Percentiles rank a stretch among this genome's conserved stretches.
Evolutionary conservation across 1,284 basidiomycete genomes (phyloP).

Genomic region (Tremellales sp.): DNA sequence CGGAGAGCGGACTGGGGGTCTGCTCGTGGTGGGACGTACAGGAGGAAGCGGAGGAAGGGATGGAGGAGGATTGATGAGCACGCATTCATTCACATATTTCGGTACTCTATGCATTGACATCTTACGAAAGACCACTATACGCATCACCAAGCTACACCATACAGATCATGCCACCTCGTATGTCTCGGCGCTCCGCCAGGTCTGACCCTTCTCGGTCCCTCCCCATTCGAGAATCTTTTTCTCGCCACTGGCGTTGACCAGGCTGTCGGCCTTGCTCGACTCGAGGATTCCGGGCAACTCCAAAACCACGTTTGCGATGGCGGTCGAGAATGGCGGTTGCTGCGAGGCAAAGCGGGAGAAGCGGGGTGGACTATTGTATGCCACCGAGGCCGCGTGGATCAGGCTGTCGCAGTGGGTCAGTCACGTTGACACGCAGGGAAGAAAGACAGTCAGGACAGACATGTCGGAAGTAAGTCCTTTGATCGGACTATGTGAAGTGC

Average conservation of each 20-base stretch:
- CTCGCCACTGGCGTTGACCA: background rate
- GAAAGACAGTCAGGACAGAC: constrained; percentile 51
- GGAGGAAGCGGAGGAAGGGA: constrained; percentile 31
- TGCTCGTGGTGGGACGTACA: constrained; percentile 55
- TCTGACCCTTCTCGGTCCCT: constrained; percentile 19
- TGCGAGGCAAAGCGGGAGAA: constrained; percentile 56
- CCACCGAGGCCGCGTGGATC: constrained; percentile 61
- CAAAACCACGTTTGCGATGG: constrained; percentile 30
- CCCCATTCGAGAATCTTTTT: constrained; percentile 29
- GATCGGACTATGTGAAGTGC: constrained; percentile 67
- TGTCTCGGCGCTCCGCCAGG: background rate
- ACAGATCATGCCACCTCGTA: constrained; percentile 1
- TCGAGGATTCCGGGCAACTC: constrained; percentile 31
- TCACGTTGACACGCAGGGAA: no score
- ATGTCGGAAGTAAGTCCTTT: constrained; percentile 80
- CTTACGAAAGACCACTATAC: no score
- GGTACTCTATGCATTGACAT: background rate
- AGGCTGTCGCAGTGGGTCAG: no score
- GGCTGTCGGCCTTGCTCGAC: constrained; percentile 1
- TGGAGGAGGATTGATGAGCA: constrained; percentile 1
- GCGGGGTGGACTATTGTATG: constrained; percentile 52
- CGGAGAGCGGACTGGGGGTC: constrained; percentile 78
- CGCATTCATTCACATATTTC: background rate
- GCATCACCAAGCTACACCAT: no score
- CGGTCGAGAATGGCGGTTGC: constrained; percentile 42